These are phyloP conservation scores for Lodderomyces parapsilosis DNA, from an alignment of 1,139 yeast species.

Conservation along the genomic window DNA sequence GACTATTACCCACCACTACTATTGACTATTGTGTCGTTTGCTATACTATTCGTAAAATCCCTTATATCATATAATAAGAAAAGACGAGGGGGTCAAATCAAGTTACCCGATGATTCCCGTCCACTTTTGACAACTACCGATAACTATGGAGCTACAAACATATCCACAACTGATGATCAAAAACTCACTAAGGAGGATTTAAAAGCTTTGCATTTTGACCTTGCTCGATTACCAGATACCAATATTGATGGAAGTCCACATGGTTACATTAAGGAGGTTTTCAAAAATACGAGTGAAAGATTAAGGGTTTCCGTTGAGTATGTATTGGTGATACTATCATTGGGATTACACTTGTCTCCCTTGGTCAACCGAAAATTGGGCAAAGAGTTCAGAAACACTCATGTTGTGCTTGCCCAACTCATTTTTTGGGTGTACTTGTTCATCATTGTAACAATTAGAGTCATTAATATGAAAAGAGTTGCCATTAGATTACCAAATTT, in stretches of 20 bases:
- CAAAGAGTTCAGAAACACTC: conserved; percentile 35
- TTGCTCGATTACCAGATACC: conserved; percentile 41
- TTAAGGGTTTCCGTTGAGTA: conserved; percentile 51
- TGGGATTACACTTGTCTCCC: conserved; percentile 39
- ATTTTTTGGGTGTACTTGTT: conserved; percentile 62
- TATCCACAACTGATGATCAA: conserved; percentile 7
- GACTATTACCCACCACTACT: conserved; percentile 35
- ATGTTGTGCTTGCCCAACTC: conserved; percentile 37
- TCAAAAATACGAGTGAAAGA: conserved; percentile 50
- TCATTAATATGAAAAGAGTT: conserved; percentile 39
- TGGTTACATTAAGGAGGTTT: conserved; percentile 43
- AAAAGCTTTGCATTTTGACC: conserved; percentile 53
- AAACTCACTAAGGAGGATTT: conserved; percentile 16
- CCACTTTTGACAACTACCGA: conserved; percentile 32
- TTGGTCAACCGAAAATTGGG: conserved; percentile 33
- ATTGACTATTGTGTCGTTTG: conserved; percentile 31
- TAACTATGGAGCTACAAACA: conserved; percentile 30
- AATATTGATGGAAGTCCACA: conserved; percentile 57
- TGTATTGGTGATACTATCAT: conserved; percentile 43
- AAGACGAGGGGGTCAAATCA: conserved; percentile 8
- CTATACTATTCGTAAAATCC: conserved; percentile 25
- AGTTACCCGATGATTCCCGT: conserved; percentile 22
- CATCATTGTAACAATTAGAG: conserved; percentile 49
- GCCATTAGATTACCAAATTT: conserved; percentile 55
- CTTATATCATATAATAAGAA: conserved; percentile 15